Conservation (phyloP, 2,329 filamentous ascomycete species). For the Corynespora cassiicola region DNA sequence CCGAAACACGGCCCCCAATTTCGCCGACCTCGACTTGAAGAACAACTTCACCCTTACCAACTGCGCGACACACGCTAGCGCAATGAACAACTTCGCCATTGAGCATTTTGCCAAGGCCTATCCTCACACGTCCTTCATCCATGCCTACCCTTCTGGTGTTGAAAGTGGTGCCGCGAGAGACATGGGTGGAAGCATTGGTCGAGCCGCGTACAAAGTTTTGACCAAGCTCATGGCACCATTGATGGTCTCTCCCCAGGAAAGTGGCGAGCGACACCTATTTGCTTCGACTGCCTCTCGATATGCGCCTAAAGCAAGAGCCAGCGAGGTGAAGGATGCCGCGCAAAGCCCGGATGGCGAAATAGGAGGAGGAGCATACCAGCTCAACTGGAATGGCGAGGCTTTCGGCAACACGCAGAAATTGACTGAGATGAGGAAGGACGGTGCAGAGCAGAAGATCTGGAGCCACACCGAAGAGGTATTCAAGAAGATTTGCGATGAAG, state of each 20-base stretch:
- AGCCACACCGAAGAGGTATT: constrained; percentile 40
- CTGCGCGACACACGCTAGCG: constrained; percentile 27
- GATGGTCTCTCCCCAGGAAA: constrained; percentile 30
- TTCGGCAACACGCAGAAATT: constrained; percentile 21
- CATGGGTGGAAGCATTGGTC: constrained; percentile 11
- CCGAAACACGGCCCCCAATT: constrained; percentile 18
- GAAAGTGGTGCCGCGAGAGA: constrained; percentile 24
- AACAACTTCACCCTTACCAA: constrained; percentile 28
- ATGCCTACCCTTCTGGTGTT: constrained; percentile 34
- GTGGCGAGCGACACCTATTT: constrained; percentile 42
- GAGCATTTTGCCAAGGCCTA: constrained; percentile 30
- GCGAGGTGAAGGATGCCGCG: constrained; percentile 12
- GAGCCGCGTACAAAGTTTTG: constrained; percentile 8
- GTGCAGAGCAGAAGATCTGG: constrained; percentile 36
- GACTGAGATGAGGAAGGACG: constrained; percentile 25
- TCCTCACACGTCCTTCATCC: constrained; percentile 31
- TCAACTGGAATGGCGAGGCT: constrained; percentile 33
- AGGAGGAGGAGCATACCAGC: constrained; percentile 32
- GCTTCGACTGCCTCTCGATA: constrained; percentile 33
- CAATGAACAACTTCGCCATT: constrained; percentile 35
- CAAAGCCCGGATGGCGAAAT: constrained; percentile 28
- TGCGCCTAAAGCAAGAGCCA: constrained; percentile 20
- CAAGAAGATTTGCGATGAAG: constrained; percentile 29
- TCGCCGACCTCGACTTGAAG: constrained; percentile 34
- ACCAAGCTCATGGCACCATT: constrained; percentile 18